Evolutionary conservation across 1,284 basidiomycete genomes (phyloP).

Genomic region (Austropuccinia psidii): DNA sequence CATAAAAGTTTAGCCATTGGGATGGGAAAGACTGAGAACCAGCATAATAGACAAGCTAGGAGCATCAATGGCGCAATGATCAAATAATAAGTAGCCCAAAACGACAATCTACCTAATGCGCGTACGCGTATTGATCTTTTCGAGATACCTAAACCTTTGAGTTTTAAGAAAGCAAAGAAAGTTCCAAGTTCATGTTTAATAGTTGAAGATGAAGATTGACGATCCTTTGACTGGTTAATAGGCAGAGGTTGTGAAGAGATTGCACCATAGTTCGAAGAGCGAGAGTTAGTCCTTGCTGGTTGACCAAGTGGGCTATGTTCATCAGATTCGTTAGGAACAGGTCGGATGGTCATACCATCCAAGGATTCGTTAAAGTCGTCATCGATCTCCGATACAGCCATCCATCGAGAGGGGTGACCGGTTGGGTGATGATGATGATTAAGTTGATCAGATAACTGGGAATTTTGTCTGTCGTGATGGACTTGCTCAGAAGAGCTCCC

Average conservation of each 20-base stretch:
- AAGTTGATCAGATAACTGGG: background rate
- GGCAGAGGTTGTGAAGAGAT: slow-evolving; percentile 24
- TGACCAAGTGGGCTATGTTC: background rate
- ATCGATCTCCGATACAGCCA: slow-evolving; percentile 42
- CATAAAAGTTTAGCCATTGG: slow-evolving; percentile 97
- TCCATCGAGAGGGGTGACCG: slow-evolving; percentile 39
- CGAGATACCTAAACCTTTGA: slow-evolving; percentile 42
- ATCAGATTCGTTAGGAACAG: slow-evolving; percentile 35
- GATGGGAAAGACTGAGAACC: slow-evolving; percentile 85
- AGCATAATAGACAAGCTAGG: slow-evolving; percentile 76
- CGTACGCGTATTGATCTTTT: slow-evolving; percentile 46
- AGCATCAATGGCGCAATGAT: slow-evolving; percentile 85
- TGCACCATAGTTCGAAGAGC: slow-evolving; percentile 9
- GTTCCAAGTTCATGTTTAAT: slow-evolving; percentile 16
- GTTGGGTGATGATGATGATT: slow-evolving; percentile 42
- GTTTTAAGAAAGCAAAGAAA: slow-evolving; percentile 42
- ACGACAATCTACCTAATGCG: slow-evolving; percentile 56
- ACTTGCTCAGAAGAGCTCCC: slow-evolving; percentile 11
- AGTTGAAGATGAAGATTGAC: slow-evolving; percentile 40
- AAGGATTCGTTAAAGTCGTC: slow-evolving; percentile 48
- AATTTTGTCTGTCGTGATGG: background rate
- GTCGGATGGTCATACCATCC: slow-evolving; percentile 49
- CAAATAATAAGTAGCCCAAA: slow-evolving; percentile 66
- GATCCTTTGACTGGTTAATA: slow-evolving; percentile 38
- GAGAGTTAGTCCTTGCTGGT: background rate